These are phyloP conservation scores for Lunularia cruciata DNA, from an alignment of 225 moss, liverwort and hornwort genomes.

Conservation along the genomic window DNA sequence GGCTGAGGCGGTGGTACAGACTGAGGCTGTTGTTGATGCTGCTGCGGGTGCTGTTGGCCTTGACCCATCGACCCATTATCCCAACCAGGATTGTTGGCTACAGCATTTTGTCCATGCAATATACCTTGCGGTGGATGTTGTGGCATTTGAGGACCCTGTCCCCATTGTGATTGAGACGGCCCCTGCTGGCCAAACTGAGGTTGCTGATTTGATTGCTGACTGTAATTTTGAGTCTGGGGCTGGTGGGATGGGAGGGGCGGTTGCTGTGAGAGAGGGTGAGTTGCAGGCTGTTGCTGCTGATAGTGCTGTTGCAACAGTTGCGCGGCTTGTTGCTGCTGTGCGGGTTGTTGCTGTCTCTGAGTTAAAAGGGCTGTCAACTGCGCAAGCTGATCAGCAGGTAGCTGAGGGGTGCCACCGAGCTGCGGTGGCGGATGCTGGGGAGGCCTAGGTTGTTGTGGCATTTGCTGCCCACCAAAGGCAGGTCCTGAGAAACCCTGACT, in stretches of 20 bases:
- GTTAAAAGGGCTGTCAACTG: constrained; percentile 86
- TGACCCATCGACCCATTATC: constrained; percentile 25
- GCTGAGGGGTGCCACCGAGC: constrained; percentile 58
- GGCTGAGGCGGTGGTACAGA: constrained; percentile 20
- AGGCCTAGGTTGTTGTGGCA: constrained; percentile 59
- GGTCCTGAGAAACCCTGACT: constrained; percentile 51
- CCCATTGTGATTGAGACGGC: constrained; percentile 57
- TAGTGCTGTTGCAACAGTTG: constrained; percentile 78
- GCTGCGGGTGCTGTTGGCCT: constrained; percentile 47
- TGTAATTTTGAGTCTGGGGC: constrained; percentile 35
- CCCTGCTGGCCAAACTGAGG: constrained; percentile 44
- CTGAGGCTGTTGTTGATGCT: constrained; percentile 37
- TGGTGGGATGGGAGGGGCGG: constrained; percentile 30
- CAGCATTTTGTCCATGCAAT: constrained; percentile 27
- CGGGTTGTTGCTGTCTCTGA: constrained; percentile 81
- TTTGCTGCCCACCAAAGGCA: constrained; percentile 48
- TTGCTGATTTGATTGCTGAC: constrained; percentile 20
- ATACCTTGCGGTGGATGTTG: constrained; percentile 29
- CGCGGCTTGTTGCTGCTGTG: constrained; percentile 87
- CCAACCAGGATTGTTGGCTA: constrained; percentile 26
- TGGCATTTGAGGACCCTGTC: constrained; percentile 43
- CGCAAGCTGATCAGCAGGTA: constrained; percentile 81
- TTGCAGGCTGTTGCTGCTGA: constrained; percentile 45
- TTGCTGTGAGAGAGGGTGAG: constrained; percentile 22
- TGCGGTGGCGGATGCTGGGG: constrained; percentile 64